phyloP scores from a whole-genome alignment of 768 basidiomycete species.

The Thelephora ganbajun region DNA sequence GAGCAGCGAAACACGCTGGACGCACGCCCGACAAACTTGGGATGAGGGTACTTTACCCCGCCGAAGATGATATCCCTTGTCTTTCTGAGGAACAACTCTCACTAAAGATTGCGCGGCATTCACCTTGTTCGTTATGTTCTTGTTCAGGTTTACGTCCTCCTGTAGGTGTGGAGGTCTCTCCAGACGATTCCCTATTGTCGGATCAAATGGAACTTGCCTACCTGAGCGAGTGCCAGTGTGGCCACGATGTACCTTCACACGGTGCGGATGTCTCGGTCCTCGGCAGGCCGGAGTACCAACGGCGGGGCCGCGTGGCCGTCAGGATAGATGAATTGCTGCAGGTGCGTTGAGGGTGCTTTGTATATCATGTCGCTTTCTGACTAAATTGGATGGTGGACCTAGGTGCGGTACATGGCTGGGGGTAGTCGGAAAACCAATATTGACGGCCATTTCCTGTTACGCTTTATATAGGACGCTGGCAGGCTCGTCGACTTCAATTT shows the following conservation, averaged over 20 bases:
- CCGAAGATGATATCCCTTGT: constrained; percentile 33
- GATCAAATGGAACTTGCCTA: constrained; percentile 36
- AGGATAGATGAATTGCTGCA: constrained; percentile 73
- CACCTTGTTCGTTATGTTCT: constrained; percentile 53
- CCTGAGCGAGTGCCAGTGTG: constrained; percentile 52
- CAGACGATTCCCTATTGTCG: constrained; percentile 55
- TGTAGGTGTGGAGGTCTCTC: constrained; percentile 38
- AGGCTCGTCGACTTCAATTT: constrained; percentile 73
- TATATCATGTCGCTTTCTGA: no score
- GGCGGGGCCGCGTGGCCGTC: constrained; percentile 62
- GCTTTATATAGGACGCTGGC: constrained; percentile 43
- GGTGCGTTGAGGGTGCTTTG: constrained; percentile 27
- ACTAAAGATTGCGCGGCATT: constrained; percentile 77
- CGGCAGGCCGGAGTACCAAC: constrained; percentile 49
- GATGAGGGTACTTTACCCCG: constrained; percentile 61
- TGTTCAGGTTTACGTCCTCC: constrained; percentile 66
- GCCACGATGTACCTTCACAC: constrained; percentile 50
- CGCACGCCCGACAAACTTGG: constrained; percentile 1
- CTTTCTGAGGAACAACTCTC: constrained; percentile 37
- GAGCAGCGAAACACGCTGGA: no score
- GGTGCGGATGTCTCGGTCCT: constrained; percentile 47
- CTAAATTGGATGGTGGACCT: not conserved
- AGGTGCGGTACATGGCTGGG: constrained; percentile 5
- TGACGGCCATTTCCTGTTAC: no score
- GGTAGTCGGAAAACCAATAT: not conserved